phyloP scores from a whole-genome alignment of 768 basidiomycete genomes.

The Aureoboletus auriporus region DNA sequence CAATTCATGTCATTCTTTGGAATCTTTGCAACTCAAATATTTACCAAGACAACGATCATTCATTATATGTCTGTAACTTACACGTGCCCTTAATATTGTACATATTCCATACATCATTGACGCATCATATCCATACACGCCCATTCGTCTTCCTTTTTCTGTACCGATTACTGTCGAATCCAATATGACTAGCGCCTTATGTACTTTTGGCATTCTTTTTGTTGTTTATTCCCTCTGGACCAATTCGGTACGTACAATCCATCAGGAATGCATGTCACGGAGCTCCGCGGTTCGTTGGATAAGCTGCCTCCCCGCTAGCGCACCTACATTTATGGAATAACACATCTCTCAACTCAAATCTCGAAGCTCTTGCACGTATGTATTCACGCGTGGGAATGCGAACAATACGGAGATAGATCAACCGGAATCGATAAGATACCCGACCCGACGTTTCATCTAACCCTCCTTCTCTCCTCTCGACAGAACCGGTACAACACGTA shows the following conservation, averaged over 20 bases:
- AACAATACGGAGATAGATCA: constrained; percentile 6
- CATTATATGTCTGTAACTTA: constrained; percentile 33
- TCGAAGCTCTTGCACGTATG: constrained; percentile 1
- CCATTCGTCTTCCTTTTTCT: constrained; percentile 17
- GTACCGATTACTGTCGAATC: constrained; percentile 21
- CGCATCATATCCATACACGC: constrained; percentile 24
- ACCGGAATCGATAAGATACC: constrained; percentile 14
- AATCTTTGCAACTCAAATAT: constrained; percentile 30
- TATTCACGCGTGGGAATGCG: not conserved
- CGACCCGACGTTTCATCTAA: not conserved
- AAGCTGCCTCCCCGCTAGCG: not conserved
- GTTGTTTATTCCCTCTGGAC: not conserved
- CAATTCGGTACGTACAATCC: constrained; percentile 15
- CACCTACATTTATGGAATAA: constrained; percentile 1
- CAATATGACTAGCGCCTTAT: constrained; percentile 26
- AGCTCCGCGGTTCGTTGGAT: constrained; percentile 28
- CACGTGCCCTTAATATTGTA: constrained; percentile 35
- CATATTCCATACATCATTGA: constrained; percentile 31
- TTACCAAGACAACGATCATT: constrained; percentile 34
- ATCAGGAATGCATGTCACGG: constrained; percentile 11
- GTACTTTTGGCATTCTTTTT: constrained; percentile 21
- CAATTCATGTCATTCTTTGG: constrained; percentile 32
- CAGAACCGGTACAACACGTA: too few relatives aligned
- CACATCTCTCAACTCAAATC: constrained; percentile 5
- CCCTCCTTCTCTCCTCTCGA: too few relatives aligned